Evolutionary conservation across 108 stramenopile species (phyloP).

Genomic region (Aureococcus anophagefferens): DNA sequence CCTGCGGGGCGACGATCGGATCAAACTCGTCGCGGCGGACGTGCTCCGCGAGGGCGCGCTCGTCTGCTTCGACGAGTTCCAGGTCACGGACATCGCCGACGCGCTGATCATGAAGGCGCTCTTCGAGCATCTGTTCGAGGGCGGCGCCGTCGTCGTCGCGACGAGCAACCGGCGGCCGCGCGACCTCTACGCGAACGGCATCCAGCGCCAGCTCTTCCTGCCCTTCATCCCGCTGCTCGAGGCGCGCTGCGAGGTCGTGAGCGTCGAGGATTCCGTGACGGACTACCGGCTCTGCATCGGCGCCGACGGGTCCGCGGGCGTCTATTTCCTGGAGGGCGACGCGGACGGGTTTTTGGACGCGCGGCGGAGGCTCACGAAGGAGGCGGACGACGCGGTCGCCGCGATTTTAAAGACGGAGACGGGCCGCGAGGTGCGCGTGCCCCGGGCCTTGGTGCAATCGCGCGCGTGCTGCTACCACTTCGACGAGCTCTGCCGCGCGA

Average conservation of each 20-base stretch:
- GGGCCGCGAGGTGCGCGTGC: conserved; percentile 55
- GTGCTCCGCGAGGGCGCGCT: conserved; percentile 14
- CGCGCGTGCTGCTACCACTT: conserved; percentile 62
- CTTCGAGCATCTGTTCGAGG: conserved; percentile 20
- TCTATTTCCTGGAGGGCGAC: too few relatives aligned
- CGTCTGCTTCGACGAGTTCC: conserved; percentile 97
- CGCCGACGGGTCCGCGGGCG: too few relatives aligned
- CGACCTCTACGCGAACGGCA: conserved; percentile 86
- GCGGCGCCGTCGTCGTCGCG: conserved; percentile 40
- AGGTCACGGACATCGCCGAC: conserved; percentile 85
- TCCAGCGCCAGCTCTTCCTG: conserved; percentile 86
- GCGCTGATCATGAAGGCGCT: conserved; percentile 34
- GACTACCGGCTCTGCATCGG: too few relatives aligned
- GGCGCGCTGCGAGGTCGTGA: conserved; percentile 60
- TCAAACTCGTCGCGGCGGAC: background rate
- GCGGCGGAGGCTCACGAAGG: too few relatives aligned
- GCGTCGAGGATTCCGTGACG: too few relatives aligned
- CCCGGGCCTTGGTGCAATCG: conserved; percentile 40
- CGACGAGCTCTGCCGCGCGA: conserved; percentile 72
- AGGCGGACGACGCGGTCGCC: too few relatives aligned
- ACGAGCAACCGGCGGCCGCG: conserved; percentile 87
- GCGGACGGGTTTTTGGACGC: too few relatives aligned
- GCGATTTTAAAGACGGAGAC: conserved; percentile 23
- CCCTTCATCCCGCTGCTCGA: conserved; percentile 78
- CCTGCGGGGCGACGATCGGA: background rate